Base-by-base conservation (phyloP, 192 early-diverging fungal genomes). In the Coemansia sp. region DNA sequence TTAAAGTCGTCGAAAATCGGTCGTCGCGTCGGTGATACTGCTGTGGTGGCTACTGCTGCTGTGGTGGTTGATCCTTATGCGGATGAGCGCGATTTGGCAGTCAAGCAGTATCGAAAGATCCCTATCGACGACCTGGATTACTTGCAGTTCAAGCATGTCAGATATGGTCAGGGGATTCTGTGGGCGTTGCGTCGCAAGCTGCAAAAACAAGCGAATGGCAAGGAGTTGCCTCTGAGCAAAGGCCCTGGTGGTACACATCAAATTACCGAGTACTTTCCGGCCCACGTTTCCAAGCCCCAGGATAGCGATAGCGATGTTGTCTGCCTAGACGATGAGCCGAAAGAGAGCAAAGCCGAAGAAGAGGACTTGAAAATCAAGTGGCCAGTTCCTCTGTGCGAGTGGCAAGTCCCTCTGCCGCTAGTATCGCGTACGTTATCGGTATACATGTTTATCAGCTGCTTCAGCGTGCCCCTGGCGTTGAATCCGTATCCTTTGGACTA, bases 51-150 rank as follows among this genome's bases (percentile, higher is more conserved):
- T 20, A n/a, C 18, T 20, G 49, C 9, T 54, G 29, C 27, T 36
- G 47, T 76, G 7, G 64, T 60, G 7, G 68, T 73, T 27, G 85
- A 83, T 71, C 85, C 82, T 29, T 75, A 79, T 33, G 82, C 75
- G 1, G 75, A 68, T 47, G 85, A 75, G 72, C 70, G 66, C 60
- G 65, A 72, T 24, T 33, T 52, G 15, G 65, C 46, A 40, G 42
- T 74, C 42, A 86, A 84, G 51, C 49, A 66, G 22, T 65, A 76
- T 16, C 79, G 92, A 47, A 90, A 90, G 68, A 93, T 91, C 66
- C 96, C 96, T 5, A 89, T 93, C 4, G 94, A 97, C 62, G 95
- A 98, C 80, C 71, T 94, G 46, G 93, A 93, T 27, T 78, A 93
- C 29, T 79, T 89, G 3, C 72, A 84, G 38, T 75, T 73, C 52